phyloP scores from a whole-genome alignment of 1,284 basidiomycete genomes.

The Dichomitus squalens region DNA sequence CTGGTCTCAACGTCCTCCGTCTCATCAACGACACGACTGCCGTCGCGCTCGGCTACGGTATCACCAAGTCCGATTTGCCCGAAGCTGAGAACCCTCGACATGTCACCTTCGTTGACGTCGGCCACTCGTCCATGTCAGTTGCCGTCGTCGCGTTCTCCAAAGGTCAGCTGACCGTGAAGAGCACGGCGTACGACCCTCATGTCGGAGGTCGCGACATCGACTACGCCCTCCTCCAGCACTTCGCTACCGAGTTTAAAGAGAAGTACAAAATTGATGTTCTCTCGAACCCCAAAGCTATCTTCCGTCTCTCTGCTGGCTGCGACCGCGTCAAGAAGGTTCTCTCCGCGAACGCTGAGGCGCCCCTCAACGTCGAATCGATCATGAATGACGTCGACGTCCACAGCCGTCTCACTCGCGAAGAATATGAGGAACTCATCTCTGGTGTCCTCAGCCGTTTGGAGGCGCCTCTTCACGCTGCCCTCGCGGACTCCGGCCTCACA shows the following conservation, averaged over 20 bases:
- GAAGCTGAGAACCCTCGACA: slow-evolving; percentile 79
- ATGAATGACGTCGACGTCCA: slow-evolving; percentile 86
- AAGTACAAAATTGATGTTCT: slow-evolving; percentile 97
- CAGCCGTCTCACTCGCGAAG: slow-evolving; percentile 59
- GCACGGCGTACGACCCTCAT: slow-evolving; percentile 86
- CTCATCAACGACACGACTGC: slow-evolving; percentile 96
- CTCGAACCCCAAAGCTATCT: slow-evolving; percentile 86
- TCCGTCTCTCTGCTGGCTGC: slow-evolving; percentile 84
- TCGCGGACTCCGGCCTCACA: slow-evolving; percentile 58
- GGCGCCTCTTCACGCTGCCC: slow-evolving; percentile 56
- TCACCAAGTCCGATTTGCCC: slow-evolving; percentile 94
- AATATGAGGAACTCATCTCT: slow-evolving; percentile 60
- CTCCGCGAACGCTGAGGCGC: slow-evolving; percentile 84
- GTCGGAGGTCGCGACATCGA: slow-evolving; percentile 95
- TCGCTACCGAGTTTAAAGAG: slow-evolving; percentile 85
- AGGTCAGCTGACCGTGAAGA: slow-evolving; percentile 85
- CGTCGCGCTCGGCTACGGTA: slow-evolving; percentile 92
- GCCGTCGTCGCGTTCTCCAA: slow-evolving; percentile 90
- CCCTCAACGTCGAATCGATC: slow-evolving; percentile 90
- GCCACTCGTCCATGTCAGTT: slow-evolving; percentile 87
- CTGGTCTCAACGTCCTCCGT: slow-evolving; percentile 85
- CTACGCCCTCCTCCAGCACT: slow-evolving; percentile 84
- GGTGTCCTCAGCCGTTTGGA: slow-evolving; percentile 57
- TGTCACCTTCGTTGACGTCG: slow-evolving; percentile 91
- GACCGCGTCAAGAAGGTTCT: slow-evolving; percentile 76